These are phyloP conservation scores for Nakazawaea ishiwadae DNA, from an alignment of 805 yeast genomes.

Conservation along the genomic window DNA sequence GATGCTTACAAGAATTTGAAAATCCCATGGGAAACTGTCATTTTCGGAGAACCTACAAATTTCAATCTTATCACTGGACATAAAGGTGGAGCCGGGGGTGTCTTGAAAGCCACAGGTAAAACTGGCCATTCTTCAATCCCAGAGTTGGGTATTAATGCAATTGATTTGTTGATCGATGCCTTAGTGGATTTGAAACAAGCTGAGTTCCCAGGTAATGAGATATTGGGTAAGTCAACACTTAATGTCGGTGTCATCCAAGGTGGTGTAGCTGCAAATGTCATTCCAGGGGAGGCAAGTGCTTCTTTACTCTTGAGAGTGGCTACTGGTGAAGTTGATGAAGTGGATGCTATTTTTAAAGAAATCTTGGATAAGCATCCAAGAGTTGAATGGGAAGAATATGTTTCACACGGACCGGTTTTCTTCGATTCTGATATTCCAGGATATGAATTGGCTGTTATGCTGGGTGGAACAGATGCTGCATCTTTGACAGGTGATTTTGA, in stretches of 20 bases:
- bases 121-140: constrained; percentile 72
- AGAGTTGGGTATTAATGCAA: constrained; percentile 60
- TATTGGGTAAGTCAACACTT: constrained; percentile 57
- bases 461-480: constrained; percentile 37
- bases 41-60: constrained; percentile 78
- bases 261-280: constrained; percentile 64
- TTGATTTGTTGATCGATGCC: constrained; percentile 47
- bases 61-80: constrained; percentile 65
- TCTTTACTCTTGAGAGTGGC: constrained; percentile 50
- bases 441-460: constrained; percentile 45
- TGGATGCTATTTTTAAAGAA: constrained; percentile 30
- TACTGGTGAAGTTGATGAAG: constrained; percentile 30
- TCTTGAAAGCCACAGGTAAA: constrained; percentile 44
- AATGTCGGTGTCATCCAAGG: constrained; percentile 55
- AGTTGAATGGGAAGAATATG: constrained; percentile 18
- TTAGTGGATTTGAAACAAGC: constrained; percentile 39
- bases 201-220: constrained; percentile 44
- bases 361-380: constrained; percentile 27
- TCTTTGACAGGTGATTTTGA: constrained; percentile 25
- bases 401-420: constrained; percentile 33
- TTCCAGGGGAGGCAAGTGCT: constrained; percentile 56
- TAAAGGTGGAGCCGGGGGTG: constrained; percentile 48
- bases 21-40: constrained; percentile 51
- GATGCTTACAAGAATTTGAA: constrained; percentile 32
- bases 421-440: constrained; percentile 63